Base-by-base conservation (phyloP, 176 grass and related monocot genomes). In the Oryza brachyantha region DNA sequence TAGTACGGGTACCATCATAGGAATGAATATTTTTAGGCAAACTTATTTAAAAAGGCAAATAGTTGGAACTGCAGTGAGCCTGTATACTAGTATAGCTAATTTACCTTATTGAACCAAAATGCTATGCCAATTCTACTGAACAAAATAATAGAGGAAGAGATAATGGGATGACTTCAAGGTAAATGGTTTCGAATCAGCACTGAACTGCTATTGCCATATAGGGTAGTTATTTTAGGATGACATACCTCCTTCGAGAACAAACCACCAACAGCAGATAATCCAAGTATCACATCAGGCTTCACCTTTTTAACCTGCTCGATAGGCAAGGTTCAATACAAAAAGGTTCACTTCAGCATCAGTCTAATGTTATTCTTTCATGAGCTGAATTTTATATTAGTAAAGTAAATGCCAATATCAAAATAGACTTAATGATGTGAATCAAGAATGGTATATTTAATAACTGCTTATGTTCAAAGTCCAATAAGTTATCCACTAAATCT, bases 261-360 rank as follows among this genome's bases (percentile, higher is more conserved):
- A 80, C 96, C 96, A 81, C 92, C 96, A 87, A 98, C 92, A 67
- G 96, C 96, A 85, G 96, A 94, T 91, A 98, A 84, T 87, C 92
- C 96, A 90, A 98, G 96, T 68, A 98, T 80, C 73, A 94, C 96
- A 84, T 94, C 96, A 79, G 96, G 96, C 72, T 95, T 98, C 62
- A 93, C 96, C 84, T 93, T 98, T 85, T 89, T 94, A 91, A 95
- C 96, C 92, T 98, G 76, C 14, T 79, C 77, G 57, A 72, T 45
- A 72, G 12, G 67, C 65, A 84, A 66, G 19, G 12, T 68, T 21
- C 14, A 75, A 72, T 77, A 45, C 3, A 80, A 61, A 77, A 38
- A 59, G 19, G 19, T 31, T 68, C n/a, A n/a, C n/a, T 21, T 32
- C 31, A 77, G 55, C 27, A 64, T 77, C 12, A 46, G 32, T 75